A percentile compares a stretch with the other conserved stretches of the same genome.
These are phyloP conservation scores for Chrysoporthe puriensis DNA, from an alignment of 2,329 filamentous ascomycete genomes.

Conservation along the genomic window DNA sequence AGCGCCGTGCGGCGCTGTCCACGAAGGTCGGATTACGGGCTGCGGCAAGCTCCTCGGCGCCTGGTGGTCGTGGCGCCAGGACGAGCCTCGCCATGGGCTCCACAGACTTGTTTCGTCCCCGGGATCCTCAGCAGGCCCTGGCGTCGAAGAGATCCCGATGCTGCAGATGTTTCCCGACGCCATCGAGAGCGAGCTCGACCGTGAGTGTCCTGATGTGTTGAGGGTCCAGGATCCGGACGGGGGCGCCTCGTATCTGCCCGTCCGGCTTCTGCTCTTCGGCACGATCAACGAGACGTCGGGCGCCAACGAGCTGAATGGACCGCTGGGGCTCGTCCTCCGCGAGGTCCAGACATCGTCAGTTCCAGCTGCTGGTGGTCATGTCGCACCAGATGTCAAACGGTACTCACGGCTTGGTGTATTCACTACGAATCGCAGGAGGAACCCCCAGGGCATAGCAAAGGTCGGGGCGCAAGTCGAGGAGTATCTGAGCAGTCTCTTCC, in stretches of 20 bases:
- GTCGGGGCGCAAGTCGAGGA: neutral
- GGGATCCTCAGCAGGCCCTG: too few species aligned
- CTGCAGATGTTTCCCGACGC: slow-evolving; percentile 4
- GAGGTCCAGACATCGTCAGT: neutral
- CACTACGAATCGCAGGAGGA: neutral
- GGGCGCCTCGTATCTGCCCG: neutral
- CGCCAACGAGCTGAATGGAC: neutral
- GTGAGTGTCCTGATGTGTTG: neutral
- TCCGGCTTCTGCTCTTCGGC: neutral
- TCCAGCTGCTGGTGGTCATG: neutral
- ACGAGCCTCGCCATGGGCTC: neutral
- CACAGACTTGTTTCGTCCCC: neutral
- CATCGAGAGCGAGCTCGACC: neutral
- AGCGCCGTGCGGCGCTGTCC: neutral
- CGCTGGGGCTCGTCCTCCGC: slow-evolving; percentile 3
- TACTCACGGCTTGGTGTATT: neutral
- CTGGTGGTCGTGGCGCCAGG: neutral
- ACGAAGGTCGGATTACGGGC: neutral
- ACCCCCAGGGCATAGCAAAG: neutral
- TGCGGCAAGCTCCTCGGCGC: neutral
- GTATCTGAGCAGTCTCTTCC: neutral
- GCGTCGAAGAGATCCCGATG: neutral
- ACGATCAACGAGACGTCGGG: neutral
- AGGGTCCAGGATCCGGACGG: neutral
- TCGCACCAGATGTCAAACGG: neutral